A percentile compares a stretch with the other conserved stretches of the same genome.
These are phyloP conservation scores for Cutaneotrichosporon cavernicola DNA, from an alignment of 1,284 basidiomycete genomes.

Conservation along the genomic window DNA sequence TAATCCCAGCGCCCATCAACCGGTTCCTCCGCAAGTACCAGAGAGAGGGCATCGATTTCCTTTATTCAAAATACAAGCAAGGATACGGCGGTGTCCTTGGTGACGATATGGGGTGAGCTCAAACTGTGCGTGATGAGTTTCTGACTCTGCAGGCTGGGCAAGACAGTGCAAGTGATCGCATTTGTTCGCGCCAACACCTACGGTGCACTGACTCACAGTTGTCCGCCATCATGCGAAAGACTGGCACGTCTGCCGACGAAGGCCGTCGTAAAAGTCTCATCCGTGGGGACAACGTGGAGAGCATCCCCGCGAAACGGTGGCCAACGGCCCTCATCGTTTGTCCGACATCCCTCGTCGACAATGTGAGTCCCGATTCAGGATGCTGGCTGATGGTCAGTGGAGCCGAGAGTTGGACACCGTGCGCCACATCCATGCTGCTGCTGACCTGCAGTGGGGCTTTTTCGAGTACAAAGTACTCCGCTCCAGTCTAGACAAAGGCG, in stretches of 20 bases:
- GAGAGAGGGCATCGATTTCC: constrained; percentile 54
- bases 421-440: background rate
- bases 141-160: constrained; percentile 43
- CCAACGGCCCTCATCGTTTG: constrained; percentile 50
- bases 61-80: constrained; percentile 53
- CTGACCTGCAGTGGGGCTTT: constrained; percentile 45
- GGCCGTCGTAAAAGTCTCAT: constrained; percentile 39
- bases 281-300: constrained; percentile 11
- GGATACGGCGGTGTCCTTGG: constrained; percentile 55
- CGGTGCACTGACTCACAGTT: constrained; percentile 36
- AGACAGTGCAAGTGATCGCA: constrained; percentile 48
- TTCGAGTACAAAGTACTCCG: constrained; percentile 45
- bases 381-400: constrained; percentile 48
- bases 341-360: constrained; percentile 53
- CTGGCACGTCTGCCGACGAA: constrained; percentile 46
- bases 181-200: constrained; percentile 33
- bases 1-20: constrained; percentile 54
- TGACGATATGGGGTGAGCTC: constrained; percentile 57
- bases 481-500: constrained; percentile 22
- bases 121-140: background rate
- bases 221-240: constrained; percentile 57
- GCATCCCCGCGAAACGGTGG: constrained; percentile 39
- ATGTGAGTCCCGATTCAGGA: constrained; percentile 39
- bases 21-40: constrained; percentile 57
- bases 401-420: constrained; percentile 54